Conservation (phyloP, 2,329 filamentous ascomycete species). For the Aquanectria penicillioides region DNA sequence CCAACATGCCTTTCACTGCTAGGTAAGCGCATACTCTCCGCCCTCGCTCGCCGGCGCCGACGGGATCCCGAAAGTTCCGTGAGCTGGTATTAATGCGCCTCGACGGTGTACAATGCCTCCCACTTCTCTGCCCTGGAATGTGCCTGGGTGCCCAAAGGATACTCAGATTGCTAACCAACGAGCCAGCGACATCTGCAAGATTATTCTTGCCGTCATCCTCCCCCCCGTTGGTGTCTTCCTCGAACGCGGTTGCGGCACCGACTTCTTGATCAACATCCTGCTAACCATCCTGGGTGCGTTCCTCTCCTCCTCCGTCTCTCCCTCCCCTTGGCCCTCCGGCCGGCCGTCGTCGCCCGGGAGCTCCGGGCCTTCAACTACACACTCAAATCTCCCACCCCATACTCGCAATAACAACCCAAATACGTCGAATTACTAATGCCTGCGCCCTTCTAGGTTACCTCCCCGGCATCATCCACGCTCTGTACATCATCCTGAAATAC, state of each 20-base stretch:
- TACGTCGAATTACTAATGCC: slow-evolving; percentile 32
- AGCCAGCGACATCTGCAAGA: slow-evolving; percentile 68
- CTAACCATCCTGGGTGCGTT: slow-evolving; percentile 76
- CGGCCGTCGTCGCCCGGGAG: no score
- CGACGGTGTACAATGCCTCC: neutral
- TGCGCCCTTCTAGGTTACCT: slow-evolving; percentile 60
- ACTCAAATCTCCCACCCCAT: neutral
- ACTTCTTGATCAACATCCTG: slow-evolving; percentile 92
- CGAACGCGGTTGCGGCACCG: slow-evolving; percentile 87
- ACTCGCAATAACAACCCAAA: neutral
- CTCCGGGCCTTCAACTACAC: slow-evolving; percentile 45
- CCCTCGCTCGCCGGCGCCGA: slow-evolving; percentile 13
- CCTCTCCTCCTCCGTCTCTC: slow-evolving; percentile 7
- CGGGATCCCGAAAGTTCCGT: slow-evolving; percentile 36
- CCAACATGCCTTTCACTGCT: slow-evolving; percentile 68
- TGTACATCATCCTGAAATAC: slow-evolving; percentile 94
- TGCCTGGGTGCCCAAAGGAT: neutral
- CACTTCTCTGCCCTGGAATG: neutral
- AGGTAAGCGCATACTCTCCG: slow-evolving; percentile 54
- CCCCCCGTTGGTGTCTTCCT: slow-evolving; percentile 94
- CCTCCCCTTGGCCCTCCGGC: neutral
- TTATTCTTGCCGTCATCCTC: slow-evolving; percentile 88
- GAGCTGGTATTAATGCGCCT: slow-evolving; percentile 11
- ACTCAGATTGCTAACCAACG: slow-evolving; percentile 18
- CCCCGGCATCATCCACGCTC: slow-evolving; percentile 89